Percentiles rank a stretch among this genome's conserved stretches.
phyloP scores from a whole-genome alignment of 2,329 filamentous ascomycete species.

The Botryotinia calthae region DNA sequence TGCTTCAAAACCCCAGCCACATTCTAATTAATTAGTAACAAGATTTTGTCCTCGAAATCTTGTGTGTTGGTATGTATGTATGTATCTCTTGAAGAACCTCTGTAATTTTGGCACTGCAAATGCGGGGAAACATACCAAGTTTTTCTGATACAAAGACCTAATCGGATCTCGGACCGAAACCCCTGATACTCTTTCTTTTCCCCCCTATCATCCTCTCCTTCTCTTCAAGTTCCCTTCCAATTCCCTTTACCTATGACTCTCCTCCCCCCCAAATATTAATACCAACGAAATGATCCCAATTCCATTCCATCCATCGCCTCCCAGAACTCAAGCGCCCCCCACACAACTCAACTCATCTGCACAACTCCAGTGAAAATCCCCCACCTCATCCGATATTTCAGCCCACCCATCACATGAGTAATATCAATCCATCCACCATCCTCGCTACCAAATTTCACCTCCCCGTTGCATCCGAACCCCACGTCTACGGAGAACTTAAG shows the following conservation, averaged over 20 bases:
- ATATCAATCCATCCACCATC: neutral
- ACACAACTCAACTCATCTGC: neutral
- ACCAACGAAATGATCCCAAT: neutral
- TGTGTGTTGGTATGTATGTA: neutral
- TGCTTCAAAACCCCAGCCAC: neutral
- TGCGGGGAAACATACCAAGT: neutral
- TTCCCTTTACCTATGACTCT: neutral
- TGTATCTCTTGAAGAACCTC: neutral
- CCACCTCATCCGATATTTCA: neutral
- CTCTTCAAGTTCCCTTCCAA: neutral
- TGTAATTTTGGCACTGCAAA: neutral
- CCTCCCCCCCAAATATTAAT: too few species aligned
- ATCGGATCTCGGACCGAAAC: neutral
- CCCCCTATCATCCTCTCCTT: neutral
- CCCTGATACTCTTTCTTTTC: accelerated
- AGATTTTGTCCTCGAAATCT: neutral
- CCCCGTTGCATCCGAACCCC: neutral
- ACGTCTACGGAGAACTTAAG: neutral
- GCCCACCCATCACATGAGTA: too few species aligned
- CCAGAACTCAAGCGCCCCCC: neutral
- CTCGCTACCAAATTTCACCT: neutral
- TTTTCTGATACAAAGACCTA: neutral
- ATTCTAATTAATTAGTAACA: neutral
- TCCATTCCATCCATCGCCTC: too few species aligned
- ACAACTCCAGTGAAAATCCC: neutral